Evolutionary conservation across 1,139 yeast species (phyloP).

Genomic region (Sugiyamaella paludigena): DNA sequence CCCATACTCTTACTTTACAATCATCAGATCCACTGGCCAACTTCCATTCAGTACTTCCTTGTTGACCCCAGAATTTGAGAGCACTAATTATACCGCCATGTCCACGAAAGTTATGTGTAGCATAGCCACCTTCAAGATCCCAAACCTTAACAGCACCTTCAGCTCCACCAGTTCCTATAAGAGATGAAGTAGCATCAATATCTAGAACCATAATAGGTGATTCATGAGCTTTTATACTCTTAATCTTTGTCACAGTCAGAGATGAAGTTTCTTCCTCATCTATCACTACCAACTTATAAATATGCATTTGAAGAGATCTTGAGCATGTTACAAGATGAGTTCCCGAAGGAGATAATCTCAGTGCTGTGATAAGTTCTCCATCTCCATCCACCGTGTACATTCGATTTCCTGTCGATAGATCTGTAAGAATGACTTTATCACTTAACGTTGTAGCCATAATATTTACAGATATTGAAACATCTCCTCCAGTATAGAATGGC

Average conservation of each 20-base stretch:
- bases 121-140: constrained; percentile 85
- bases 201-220: constrained; percentile 80
- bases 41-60: constrained; percentile 67
- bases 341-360: constrained; percentile 77
- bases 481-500: constrained; percentile 86
- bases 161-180: constrained; percentile 92
- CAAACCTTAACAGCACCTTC: constrained; percentile 92
- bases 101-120: constrained; percentile 88
- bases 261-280: not conserved
- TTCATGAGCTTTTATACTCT: constrained; percentile 49
- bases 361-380: constrained; percentile 75
- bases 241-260: constrained; percentile 23
- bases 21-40: constrained; percentile 88
- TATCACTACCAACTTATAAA: constrained; percentile 47
- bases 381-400: constrained; percentile 76
- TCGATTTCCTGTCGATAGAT: constrained; percentile 55
- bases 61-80: constrained; percentile 59
- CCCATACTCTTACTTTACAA: constrained; percentile 78
- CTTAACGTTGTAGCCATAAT: constrained; percentile 83
- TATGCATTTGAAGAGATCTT: constrained; percentile 76
- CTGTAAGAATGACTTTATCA: constrained; percentile 63
- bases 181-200: constrained; percentile 75
- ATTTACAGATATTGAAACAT: constrained; percentile 67
- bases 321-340: constrained; percentile 66
- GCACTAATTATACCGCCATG: constrained; percentile 93